Conservation (phyloP, 805 yeast species). For the Alloascoidea africana region DNA sequence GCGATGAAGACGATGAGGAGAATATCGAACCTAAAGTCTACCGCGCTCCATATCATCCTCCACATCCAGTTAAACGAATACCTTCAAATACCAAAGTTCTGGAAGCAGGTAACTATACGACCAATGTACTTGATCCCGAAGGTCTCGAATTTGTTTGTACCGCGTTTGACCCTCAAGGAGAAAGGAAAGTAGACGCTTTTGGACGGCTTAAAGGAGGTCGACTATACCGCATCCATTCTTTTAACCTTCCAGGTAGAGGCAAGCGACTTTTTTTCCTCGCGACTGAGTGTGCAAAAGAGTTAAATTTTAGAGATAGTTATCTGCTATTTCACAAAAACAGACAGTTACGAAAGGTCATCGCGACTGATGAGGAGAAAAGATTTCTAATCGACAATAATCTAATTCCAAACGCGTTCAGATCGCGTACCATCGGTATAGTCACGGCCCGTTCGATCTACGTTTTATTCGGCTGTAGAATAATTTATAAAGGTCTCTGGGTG, state of each 20-base stretch:
- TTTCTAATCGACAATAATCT: constrained; percentile 19
- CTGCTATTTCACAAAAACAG: constrained; percentile 28
- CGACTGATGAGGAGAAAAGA: constrained; percentile 22
- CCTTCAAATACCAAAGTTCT: constrained; percentile 6
- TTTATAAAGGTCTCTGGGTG: constrained; percentile 31
- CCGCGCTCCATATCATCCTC: constrained; percentile 12
- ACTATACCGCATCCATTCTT: constrained; percentile 23
- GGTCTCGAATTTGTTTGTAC: constrained; percentile 19
- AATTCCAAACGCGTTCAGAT: constrained; percentile 14
- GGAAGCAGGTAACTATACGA: constrained; percentile 6
- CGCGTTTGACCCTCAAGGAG: constrained; percentile 27
- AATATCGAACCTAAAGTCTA: constrained; percentile 8
- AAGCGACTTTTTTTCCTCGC: constrained; percentile 23
- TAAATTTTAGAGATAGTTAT: constrained; percentile 34
- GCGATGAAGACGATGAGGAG: constrained; percentile 4
- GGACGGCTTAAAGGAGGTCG: constrained; percentile 26
- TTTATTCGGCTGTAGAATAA: constrained; percentile 33
- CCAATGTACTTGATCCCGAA: constrained; percentile 9
- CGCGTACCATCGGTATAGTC: constrained; percentile 20
- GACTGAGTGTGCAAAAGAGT: constrained; percentile 23
- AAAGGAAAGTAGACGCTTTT: constrained; percentile 23
- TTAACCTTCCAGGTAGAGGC: constrained; percentile 24
- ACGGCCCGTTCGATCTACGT: constrained; percentile 30
- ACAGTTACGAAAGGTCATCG: constrained; percentile 20
- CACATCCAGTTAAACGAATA: constrained; percentile 9